Conservation (phyloP, 2,329 filamentous ascomycete species). For the Xylariaceae sp. region DNA sequence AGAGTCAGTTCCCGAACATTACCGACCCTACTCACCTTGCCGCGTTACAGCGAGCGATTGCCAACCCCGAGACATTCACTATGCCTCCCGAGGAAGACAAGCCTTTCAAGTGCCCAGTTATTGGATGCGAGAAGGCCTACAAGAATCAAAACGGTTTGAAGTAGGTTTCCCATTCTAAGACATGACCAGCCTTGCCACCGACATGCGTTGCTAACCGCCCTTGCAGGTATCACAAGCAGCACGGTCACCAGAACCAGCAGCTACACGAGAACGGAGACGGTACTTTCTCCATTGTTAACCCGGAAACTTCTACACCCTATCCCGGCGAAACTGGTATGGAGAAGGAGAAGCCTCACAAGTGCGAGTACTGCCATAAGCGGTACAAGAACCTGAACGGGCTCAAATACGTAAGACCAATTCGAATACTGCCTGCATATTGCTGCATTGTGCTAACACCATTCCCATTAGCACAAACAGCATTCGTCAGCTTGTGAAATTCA, state of each 20-base stretch:
- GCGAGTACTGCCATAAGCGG: slow-evolving; percentile 92
- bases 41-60: slow-evolving; percentile 46
- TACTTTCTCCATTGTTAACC: slow-evolving; percentile 97
- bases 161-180: slow-evolving; percentile 46
- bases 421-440: not conserved
- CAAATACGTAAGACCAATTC: slow-evolving; percentile 66
- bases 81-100: slow-evolving; percentile 85
- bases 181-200: slow-evolving; percentile 6
- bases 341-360: slow-evolving; percentile 98
- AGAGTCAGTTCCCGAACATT: slow-evolving; percentile 69
- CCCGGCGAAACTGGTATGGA: slow-evolving; percentile 98
- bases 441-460: slow-evolving; percentile 25
- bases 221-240: slow-evolving; percentile 63
- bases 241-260: slow-evolving; percentile 95
- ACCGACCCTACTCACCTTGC: slow-evolving; percentile 61
- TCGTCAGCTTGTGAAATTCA: slow-evolving; percentile 89
- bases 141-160: slow-evolving; percentile 99
- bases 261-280: slow-evolving; percentile 95
- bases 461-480: slow-evolving; percentile 63
- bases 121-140: slow-evolving; percentile 98
- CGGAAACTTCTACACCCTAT: slow-evolving; percentile 88
- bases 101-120: slow-evolving; percentile 94
- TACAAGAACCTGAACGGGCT: slow-evolving; percentile 99
- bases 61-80: slow-evolving; percentile 51
- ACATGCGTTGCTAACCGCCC: slow-evolving; percentile 28